Base-by-base conservation (phyloP, 441 rosid genomes). In the Pelargonium cotyledonis region DNA sequence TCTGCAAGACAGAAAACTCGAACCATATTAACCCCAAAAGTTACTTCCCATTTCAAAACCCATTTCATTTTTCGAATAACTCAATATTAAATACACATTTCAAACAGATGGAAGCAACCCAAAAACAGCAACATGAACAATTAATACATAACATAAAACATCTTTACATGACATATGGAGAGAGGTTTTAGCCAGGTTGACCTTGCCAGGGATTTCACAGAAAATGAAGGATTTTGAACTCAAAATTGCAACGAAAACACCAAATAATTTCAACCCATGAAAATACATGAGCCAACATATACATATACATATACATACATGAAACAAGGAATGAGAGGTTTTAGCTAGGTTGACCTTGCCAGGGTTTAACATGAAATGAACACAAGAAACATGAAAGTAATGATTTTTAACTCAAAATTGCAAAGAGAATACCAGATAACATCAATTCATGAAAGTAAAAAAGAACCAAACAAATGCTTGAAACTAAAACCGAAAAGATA, bases 191-290 rank as follows among this genome's bases (percentile, higher is more conserved):
- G 31, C 29, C 63, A 18, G 31, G 23, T 53, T 53, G 18, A 7
- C 64, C 64, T 60, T 60, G 12, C 64, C 15, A 61, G 40, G 64
- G 64, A 40, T 61, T 23, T 11, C 23, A 61, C 40, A 26, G 21
- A 26, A 18, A 3, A 61, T 61, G 31, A 61, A 35, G 5, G 40
- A 35, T 35, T 35, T 35, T 35, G 40, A 61, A 61, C 65, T 26
- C 15, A 61, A 26, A 60, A 10, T 3, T 60, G 5, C 38, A 60
- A 23, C 3, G n/a, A 9, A 4, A 10, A 60, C 64, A 60, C 6
- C 15, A 60, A 23, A 60, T 23, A 11, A 60, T 60, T 60, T 60
- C 64, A 23, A 60, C 64, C 40, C 64, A 60, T 60, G 14, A 10
- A 23, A 60, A 38, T 23, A 23, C 23, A 60, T 21, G 64, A 60